Evolutionary conservation across 2,329 filamentous ascomycete genomes (phyloP).

Genomic region (Pseudodiploospora longispora): DNA sequence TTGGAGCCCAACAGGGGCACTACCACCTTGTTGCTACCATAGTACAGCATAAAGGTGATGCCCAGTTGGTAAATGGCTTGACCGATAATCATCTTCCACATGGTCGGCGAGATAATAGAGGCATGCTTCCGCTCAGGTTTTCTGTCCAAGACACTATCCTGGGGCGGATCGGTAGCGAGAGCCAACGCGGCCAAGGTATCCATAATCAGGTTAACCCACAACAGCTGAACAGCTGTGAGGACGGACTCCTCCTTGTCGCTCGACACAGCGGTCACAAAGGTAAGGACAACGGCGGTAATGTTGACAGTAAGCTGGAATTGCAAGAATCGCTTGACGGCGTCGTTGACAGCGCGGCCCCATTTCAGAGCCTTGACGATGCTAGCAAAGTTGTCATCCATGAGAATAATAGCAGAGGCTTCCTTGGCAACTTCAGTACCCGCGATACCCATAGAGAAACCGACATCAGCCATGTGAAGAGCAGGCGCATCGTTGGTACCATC

Average conservation of each 20-base stretch:
- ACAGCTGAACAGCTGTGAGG: constrained; percentile 78
- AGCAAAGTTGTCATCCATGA: constrained; percentile 83
- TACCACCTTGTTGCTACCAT: constrained; percentile 45
- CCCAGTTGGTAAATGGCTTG: constrained; percentile 85
- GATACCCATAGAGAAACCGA: constrained; percentile 82
- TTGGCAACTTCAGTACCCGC: constrained; percentile 78
- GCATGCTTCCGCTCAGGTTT: constrained; percentile 55
- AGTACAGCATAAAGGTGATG: constrained; percentile 74
- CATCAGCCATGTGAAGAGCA: constrained; percentile 71
- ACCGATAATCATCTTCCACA: constrained; percentile 99
- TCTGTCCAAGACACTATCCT: constrained; percentile 69
- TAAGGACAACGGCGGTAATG: constrained; percentile 79
- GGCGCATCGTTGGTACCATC: constrained; percentile 81
- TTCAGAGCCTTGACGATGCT: constrained; percentile 80
- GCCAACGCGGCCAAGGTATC: constrained; percentile 88
- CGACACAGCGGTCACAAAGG: constrained; percentile 79
- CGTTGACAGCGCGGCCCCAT: constrained; percentile 72
- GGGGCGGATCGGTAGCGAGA: constrained; percentile 83
- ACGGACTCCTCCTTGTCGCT: constrained; percentile 63
- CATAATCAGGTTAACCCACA: constrained; percentile 98
- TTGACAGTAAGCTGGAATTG: constrained; percentile 82
- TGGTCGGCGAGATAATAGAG: constrained; percentile 70
- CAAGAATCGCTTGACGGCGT: constrained; percentile 69
- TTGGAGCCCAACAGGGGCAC: constrained; percentile 40
- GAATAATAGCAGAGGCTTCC: constrained; percentile 75